Conservation (phyloP, 1,139 yeast species). For the Taphrina wiesneri region DNA sequence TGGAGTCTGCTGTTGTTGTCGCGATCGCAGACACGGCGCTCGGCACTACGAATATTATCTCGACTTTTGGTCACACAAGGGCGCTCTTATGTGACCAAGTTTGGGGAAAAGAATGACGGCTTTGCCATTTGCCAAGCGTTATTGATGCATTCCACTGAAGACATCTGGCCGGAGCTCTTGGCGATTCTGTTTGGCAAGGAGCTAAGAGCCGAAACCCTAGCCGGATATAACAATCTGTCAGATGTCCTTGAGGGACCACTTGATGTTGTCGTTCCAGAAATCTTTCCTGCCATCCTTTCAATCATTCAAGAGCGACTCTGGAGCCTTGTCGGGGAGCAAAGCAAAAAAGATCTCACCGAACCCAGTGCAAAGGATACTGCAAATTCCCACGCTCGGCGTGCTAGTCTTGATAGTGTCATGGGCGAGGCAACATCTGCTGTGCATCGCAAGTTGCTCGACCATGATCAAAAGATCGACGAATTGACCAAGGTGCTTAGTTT, state of each 20-base stretch:
- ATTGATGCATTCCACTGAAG: constrained; percentile 53
- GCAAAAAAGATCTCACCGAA: neutral
- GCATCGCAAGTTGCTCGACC: neutral
- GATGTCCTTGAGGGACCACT: neutral
- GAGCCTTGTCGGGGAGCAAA: constrained; percentile 17
- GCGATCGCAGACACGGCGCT: constrained; percentile 49
- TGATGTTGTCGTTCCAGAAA: constrained; percentile 29
- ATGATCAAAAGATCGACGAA: neutral
- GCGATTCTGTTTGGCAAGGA: constrained; percentile 40
- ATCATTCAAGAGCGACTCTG: constrained; percentile 40
- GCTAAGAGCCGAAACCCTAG: neutral
- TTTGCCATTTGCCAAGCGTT: constrained; percentile 51
- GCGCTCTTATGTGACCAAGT: constrained; percentile 52
- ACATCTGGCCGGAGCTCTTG: constrained; percentile 42
- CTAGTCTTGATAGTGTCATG: neutral
- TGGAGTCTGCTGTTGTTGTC: constrained; percentile 64
- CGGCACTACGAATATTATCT: constrained; percentile 54
- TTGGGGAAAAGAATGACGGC: constrained; percentile 56
- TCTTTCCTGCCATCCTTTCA: constrained; percentile 40
- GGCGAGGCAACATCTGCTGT: neutral
- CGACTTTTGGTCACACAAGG: constrained; percentile 55
- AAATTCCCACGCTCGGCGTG: neutral
- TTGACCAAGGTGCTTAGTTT: constrained; percentile 35
- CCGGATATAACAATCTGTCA: neutral
- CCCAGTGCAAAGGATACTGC: neutral